Percentiles rank a stretch among this genome's conserved stretches.
phyloP scores from a whole-genome alignment of 1,284 basidiomycete genomes.

The Sutorius eximius region DNA sequence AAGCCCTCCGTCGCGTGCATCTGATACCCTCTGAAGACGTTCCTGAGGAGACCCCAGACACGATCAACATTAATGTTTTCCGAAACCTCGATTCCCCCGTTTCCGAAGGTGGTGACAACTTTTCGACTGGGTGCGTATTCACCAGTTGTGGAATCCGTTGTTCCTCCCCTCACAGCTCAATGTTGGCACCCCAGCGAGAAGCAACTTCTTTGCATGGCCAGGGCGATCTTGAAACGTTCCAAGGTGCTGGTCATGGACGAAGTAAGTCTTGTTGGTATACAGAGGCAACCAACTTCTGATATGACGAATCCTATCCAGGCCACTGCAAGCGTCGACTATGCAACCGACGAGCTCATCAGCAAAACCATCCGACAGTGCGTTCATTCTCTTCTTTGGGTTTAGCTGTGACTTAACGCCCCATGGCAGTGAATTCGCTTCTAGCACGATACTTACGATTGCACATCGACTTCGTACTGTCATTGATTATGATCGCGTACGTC shows the following conservation, averaged over 20 bases:
- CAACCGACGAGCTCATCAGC: constrained; percentile 60
- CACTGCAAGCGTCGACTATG: constrained; percentile 56
- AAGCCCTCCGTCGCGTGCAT: constrained; percentile 85
- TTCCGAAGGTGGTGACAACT: constrained; percentile 91
- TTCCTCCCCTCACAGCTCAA: not conserved
- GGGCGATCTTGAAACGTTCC: constrained; percentile 59
- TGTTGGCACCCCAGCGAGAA: constrained; percentile 43
- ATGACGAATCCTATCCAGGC: constrained; percentile 11
- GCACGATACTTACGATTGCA: constrained; percentile 71
- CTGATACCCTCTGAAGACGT: constrained; percentile 67
- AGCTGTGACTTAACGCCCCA: constrained; percentile 15
- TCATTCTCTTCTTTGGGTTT: not conserved
- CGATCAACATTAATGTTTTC: constrained; percentile 83
- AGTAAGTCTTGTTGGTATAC: constrained; percentile 20
- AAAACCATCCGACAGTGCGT: constrained; percentile 59
- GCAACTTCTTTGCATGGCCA: constrained; percentile 65
- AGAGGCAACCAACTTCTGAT: not conserved
- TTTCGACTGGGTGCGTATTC: constrained; percentile 73
- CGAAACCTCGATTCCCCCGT: constrained; percentile 82
- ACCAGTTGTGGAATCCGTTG: not conserved
- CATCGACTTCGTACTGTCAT: constrained; percentile 70
- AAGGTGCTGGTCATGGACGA: constrained; percentile 64
- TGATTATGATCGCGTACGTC: constrained; percentile 60
- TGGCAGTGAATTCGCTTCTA: constrained; percentile 59
- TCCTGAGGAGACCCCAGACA: constrained; percentile 41